Evolutionary conservation across 352 stramenopile genomes (phyloP), one percentile per base, ranked within the genome.

Genomic region (Globisporangium okanoganense): DNA sequence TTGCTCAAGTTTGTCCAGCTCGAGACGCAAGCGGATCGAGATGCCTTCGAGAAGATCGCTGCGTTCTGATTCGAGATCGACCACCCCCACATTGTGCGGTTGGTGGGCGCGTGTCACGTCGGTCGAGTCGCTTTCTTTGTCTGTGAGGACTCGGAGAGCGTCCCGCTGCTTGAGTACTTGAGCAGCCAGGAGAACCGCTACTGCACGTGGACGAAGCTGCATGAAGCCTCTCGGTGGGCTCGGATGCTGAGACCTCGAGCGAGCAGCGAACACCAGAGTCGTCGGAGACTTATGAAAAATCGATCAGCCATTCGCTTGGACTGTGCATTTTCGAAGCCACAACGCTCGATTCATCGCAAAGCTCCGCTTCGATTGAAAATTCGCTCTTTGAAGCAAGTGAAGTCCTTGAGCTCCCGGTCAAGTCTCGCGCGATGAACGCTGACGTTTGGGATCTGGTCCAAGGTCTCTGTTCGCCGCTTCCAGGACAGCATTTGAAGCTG

Each of bases 1-100:
- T n/a, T 50, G 43, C 43, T 50, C 20, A 50, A 50, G 43, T 50
- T 50, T 29, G 43, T 50, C 18, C 43, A 27, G 22, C 7, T 50
- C 20, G 10, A 25, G 20, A 50, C 43, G n/a, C 9, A 27, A 4
- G 20, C 24, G 10, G 43, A 31, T n/a, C 43, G 9, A 29, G 43
- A 50, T 18, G 43, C 43, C 13, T 29, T 50, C 3, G 20, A 50
- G 20, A 18, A 50, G 20, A 16, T 18, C 4, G 22, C 20, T 16
- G n/a, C 43, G 22, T 50, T 22, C 8, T 50, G 43, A 9, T 50
- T 50, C 14, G 8, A 31, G 6, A 31, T 25, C 43, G 24, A 14
- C 20, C 43, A 31, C 43, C 22, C n/a, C 2, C 22, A 31, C 43
- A 29, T 50, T 16, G 43, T 29, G 16, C 20, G 43, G 14, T 7